These are phyloP conservation scores for Narthecium ossifragum DNA, from an alignment of 106 monocot genomes.

Conservation along the genomic window DNA sequence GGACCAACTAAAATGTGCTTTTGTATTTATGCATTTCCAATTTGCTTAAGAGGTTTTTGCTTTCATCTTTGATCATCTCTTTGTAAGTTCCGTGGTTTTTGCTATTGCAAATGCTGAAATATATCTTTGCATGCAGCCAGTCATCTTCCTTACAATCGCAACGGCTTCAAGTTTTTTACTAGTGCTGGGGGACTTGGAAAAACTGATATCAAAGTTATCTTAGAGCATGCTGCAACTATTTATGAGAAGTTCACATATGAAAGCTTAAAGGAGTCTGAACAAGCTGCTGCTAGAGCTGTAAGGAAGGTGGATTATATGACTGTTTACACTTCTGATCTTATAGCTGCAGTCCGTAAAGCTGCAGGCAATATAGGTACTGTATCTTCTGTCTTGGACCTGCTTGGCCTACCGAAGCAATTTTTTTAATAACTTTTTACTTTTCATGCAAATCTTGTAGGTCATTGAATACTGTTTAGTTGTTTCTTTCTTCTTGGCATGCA, in stretches of 20 bases:
- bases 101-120: neutral
- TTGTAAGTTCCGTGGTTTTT: neutral
- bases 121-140: conserved; percentile 52
- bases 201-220: conserved; percentile 85
- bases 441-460: too few relatives aligned
- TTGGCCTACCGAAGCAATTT: too few relatives aligned
- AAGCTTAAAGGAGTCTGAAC: conserved; percentile 22
- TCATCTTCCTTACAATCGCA: conserved; percentile 98
- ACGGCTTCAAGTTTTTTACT: conserved; percentile 99
- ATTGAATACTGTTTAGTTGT: too few relatives aligned
- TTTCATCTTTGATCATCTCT: neutral
- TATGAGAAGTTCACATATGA: conserved; percentile 48
- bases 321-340: conserved; percentile 77
- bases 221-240: conserved; percentile 63
- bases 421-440: too few relatives aligned
- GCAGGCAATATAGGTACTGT: conserved; percentile 74
- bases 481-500: neutral
- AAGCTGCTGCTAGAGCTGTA: conserved; percentile 24
- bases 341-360: conserved; percentile 82
- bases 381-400: too few relatives aligned
- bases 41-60: too few relatives aligned
- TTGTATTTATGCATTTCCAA: too few relatives aligned
- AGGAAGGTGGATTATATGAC: conserved; percentile 73
- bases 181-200: conserved; percentile 87
- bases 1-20: too few relatives aligned